Percentiles rank a stretch among this genome's conserved stretches.
Conservation (phyloP, 352 stramenopile genomes). For the Plasmopara viticola region DNA sequence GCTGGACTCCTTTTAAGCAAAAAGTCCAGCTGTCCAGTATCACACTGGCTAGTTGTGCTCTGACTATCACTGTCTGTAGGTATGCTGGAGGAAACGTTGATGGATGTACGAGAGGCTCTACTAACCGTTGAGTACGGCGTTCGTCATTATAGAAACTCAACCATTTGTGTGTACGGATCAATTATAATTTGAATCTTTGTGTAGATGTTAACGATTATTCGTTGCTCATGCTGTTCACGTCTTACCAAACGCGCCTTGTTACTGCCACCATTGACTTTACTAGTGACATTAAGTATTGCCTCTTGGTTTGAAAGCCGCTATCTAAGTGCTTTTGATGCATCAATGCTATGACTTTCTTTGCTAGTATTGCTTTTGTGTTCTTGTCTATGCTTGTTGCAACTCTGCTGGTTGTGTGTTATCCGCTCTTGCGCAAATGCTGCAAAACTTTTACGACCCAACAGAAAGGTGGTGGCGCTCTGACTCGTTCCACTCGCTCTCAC, state of each 20-base stretch:
- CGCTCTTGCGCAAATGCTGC: constrained; percentile 1
- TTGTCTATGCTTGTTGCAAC: constrained; percentile 16
- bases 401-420: constrained; percentile 7
- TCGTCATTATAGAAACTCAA: constrained; percentile 6
- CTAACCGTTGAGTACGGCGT: constrained; percentile 15
- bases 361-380: constrained; percentile 18
- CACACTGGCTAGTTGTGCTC: constrained; percentile 16
- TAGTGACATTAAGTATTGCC: constrained; percentile 16
- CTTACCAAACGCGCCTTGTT: constrained; percentile 29
- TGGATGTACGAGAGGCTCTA: constrained; percentile 11
- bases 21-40: not conserved
- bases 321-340: constrained; percentile 1
- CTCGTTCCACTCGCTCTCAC: constrained; percentile 14
- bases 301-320: constrained; percentile 21
- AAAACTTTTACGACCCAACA: not conserved
- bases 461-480: constrained; percentile 10
- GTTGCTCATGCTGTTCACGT: constrained; percentile 49
- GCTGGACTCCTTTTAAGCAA: constrained; percentile 12
- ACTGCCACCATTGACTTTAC: constrained; percentile 20
- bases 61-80: constrained; percentile 10
- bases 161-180: not conserved
- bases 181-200: not conserved
- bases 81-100: constrained; percentile 8
- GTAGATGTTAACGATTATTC: constrained; percentile 31
- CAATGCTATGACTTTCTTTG: constrained; percentile 22